Percentiles rank a stretch among this genome's conserved stretches.
Evolutionary conservation across 257 asterid species (phyloP).

Genomic region (Catharanthus roseus): DNA sequence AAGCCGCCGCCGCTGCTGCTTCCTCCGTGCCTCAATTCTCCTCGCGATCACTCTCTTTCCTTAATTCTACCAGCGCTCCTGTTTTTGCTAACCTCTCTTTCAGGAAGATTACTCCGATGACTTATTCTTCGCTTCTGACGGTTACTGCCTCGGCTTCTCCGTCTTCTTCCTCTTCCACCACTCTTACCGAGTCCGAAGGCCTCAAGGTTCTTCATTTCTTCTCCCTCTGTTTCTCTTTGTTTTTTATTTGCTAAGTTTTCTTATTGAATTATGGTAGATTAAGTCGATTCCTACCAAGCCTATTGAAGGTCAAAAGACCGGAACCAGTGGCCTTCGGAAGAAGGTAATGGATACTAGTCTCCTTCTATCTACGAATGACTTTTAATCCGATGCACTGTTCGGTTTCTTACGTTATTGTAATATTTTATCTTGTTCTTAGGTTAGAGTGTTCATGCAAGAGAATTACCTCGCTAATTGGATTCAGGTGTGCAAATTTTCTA

Average conservation of each 20-base stretch:
- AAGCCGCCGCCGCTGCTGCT: background rate
- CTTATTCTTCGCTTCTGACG: conserved; percentile 19
- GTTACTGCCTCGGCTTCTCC: conserved; percentile 44
- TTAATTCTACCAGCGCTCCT: conserved; percentile 29
- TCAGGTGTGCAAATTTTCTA: conserved; percentile 55
- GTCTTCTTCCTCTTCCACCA: conserved; percentile 39
- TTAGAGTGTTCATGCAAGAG: conserved; percentile 83
- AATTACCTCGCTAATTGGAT: conserved; percentile 96
- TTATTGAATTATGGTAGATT: conserved; percentile 35
- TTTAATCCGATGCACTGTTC: background rate
- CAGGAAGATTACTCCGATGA: conserved; percentile 16
- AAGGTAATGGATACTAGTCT: conserved; percentile 39
- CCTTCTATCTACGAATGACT: conserved; percentile 1
- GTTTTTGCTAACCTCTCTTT: conserved; percentile 27
- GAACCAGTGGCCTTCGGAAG: conserved; percentile 94
- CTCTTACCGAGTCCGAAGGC: conserved; percentile 48
- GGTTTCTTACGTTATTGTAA: background rate
- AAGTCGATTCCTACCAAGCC: conserved; percentile 68
- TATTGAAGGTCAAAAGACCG: conserved; percentile 92
- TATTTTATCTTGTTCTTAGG: conserved; percentile 36
- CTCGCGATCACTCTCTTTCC: conserved; percentile 25
- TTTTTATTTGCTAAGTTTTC: background rate
- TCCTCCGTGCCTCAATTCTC: background rate
- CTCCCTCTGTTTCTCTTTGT: background rate
- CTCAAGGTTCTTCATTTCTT: conserved; percentile 40